These are phyloP conservation scores for Silene coronaria DNA, from an alignment of 179 eudicot species.

Conservation along the genomic window DNA sequence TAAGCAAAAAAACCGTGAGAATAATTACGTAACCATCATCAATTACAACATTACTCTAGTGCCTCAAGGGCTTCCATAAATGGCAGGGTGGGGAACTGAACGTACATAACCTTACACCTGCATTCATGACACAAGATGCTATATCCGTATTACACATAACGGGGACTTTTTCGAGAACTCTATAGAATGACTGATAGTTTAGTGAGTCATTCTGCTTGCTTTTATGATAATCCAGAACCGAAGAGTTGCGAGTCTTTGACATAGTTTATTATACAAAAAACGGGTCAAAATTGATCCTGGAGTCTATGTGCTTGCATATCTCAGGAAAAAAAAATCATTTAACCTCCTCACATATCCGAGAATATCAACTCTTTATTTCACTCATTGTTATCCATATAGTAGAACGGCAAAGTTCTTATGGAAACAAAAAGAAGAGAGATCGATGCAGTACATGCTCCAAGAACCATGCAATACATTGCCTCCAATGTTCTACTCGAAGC, in stretches of 20 bases:
- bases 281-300: too few relatives aligned
- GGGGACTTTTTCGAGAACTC: background rate
- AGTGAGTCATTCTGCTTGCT: background rate
- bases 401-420: too few relatives aligned
- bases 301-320: too few relatives aligned
- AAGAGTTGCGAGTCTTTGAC: background rate
- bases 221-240: background rate
- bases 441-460: too few relatives aligned
- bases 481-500: background rate
- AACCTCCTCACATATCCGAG: too few relatives aligned
- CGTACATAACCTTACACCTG: background rate
- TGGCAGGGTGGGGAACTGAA: background rate
- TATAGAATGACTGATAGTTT: background rate
- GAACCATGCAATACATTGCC: too few relatives aligned
- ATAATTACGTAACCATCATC: background rate
- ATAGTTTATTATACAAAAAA: too few relatives aligned
- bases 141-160: background rate
- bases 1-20: background rate
- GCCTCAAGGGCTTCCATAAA: background rate
- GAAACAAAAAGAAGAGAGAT: too few relatives aligned
- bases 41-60: background rate
- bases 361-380: too few relatives aligned
- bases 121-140: background rate
- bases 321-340: too few relatives aligned
- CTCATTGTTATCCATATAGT: too few relatives aligned